These are phyloP conservation scores for Thalia dealbata DNA, from an alignment of 176 grass and related monocot genomes.

Conservation along the genomic window DNA sequence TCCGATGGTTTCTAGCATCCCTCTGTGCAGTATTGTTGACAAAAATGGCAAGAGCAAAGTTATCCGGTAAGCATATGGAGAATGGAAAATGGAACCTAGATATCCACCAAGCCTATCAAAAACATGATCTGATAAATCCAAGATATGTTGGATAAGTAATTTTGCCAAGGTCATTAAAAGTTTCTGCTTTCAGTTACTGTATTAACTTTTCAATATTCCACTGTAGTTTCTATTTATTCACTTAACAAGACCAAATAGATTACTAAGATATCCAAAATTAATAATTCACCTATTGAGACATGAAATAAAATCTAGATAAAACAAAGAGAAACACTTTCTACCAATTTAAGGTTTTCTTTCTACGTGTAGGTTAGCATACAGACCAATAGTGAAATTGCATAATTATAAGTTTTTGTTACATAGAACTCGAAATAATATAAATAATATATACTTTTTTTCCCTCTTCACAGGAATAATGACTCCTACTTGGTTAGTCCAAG, in stretches of 20 bases:
- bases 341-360: no score
- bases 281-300: no score
- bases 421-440: background rate
- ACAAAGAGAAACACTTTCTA: no score
- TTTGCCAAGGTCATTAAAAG: background rate
- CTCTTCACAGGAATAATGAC: background rate
- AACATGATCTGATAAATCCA: background rate
- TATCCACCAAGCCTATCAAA: background rate
- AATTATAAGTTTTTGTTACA: background rate
- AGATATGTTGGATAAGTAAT: background rate
- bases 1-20: constrained; percentile 38
- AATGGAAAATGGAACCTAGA: background rate
- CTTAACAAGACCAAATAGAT: no score
- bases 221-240: no score
- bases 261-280: no score
- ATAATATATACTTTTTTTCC: background rate
- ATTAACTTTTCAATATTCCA: no score
- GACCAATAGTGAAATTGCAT: background rate
- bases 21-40: constrained; percentile 39
- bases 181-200: no score
- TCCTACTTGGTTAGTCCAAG: background rate
- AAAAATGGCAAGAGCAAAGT: constrained; percentile 17
- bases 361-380: background rate
- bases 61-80: background rate
- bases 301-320: no score